Conservation (phyloP, 805 yeast genomes). For the Wickerhamomyces alni region DNA sequence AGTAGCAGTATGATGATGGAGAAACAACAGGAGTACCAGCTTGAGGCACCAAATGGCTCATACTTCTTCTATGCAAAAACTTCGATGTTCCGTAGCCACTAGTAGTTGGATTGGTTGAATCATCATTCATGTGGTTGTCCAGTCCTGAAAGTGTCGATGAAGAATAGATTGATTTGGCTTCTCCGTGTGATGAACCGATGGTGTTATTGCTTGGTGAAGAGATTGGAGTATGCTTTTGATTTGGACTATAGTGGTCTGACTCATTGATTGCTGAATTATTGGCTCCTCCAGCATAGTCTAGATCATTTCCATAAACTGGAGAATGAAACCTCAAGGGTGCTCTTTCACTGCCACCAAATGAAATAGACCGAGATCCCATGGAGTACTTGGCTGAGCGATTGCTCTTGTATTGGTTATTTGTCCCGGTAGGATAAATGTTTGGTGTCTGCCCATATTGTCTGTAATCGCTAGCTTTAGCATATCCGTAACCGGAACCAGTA, state of each 20-base stretch:
- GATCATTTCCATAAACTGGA: conserved; percentile 6
- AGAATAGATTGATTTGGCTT: conserved; percentile 20
- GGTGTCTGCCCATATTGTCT: conserved; percentile 2
- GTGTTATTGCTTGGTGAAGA: conserved; percentile 23
- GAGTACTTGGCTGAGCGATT: not conserved
- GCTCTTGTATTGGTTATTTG: conserved; percentile 4
- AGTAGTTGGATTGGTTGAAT: conserved; percentile 12
- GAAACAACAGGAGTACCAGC: conserved; percentile 4
- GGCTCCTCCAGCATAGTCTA: not conserved
- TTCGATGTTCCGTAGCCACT: conserved; percentile 11
- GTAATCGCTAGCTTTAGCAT: not conserved
- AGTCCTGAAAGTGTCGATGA: conserved; percentile 20
- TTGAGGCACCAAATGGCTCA: conserved; percentile 7
- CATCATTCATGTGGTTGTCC: conserved; percentile 14
- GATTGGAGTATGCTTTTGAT: conserved; percentile 18
- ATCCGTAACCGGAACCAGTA: conserved; percentile 22
- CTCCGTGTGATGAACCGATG: conserved; percentile 18
- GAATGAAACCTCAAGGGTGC: conserved; percentile 5
- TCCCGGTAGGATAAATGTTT: conserved; percentile 1
- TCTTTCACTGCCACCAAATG: conserved; percentile 14
- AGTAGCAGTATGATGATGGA: conserved; percentile 25
- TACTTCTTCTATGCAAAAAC: conserved; percentile 11
- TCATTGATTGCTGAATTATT: not conserved
- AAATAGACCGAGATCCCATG: conserved; percentile 14
- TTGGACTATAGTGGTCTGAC: conserved; percentile 3